Percentiles rank a stretch among this genome's conserved stretches.
phyloP scores from a whole-genome alignment of 108 stramenopile genomes.

The Thalassiosira profunda region DNA sequence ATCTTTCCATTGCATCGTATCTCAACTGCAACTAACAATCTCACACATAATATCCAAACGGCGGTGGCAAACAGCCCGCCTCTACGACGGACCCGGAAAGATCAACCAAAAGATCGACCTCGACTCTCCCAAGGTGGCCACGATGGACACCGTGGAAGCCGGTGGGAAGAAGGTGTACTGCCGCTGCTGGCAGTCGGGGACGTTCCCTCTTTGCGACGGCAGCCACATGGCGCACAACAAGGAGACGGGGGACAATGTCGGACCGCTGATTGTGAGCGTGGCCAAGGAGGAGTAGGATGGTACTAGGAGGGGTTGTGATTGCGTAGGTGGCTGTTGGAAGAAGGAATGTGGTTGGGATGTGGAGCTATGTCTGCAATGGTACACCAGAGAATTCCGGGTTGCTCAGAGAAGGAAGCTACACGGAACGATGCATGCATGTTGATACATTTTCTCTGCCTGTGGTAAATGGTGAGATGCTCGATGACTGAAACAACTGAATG shows the following conservation, averaged over 20 bases:
- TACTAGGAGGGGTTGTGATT: no score
- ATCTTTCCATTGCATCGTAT: background rate
- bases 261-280: conserved; percentile 88
- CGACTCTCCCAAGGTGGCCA: conserved; percentile 70
- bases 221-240: conserved; percentile 84
- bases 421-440: no score
- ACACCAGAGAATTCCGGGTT: no score
- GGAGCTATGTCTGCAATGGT: no score
- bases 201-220: conserved; percentile 91
- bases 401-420: no score
- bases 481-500: no score
- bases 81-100: conserved; percentile 29
- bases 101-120: conserved; percentile 77
- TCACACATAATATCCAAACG: background rate
- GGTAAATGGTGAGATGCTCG: no score
- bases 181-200: conserved; percentile 90
- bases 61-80: conserved; percentile 9
- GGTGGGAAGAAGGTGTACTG: conserved; percentile 86
- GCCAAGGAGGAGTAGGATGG: conserved; percentile 43
- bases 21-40: background rate
- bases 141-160: conserved; percentile 45
- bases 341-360: no score
- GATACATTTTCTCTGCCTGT: no score
- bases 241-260: conserved; percentile 92
- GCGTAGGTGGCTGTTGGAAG: no score